These are phyloP conservation scores for Phlebopus sp. DNA, from an alignment of 1,284 basidiomycete species.

Conservation along the genomic window DNA sequence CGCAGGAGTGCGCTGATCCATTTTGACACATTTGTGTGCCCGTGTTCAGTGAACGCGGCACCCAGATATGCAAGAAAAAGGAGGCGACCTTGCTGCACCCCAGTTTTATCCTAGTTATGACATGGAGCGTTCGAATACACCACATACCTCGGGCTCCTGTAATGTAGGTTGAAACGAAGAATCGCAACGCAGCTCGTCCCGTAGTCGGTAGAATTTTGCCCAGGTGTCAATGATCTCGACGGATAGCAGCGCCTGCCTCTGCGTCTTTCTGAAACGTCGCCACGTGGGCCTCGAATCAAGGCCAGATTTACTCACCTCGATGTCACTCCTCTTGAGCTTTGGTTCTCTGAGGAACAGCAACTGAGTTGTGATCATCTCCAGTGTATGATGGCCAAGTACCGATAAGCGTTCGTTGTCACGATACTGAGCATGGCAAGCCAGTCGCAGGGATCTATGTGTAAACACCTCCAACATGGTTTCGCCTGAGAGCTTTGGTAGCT, in stretches of 20 bases:
- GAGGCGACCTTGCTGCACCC: conserved; percentile 49
- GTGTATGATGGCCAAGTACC: conserved; percentile 48
- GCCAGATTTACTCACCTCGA: conserved; percentile 42
- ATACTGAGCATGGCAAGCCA: conserved; percentile 42
- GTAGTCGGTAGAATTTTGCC: conserved; percentile 55
- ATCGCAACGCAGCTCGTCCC: conserved; percentile 56
- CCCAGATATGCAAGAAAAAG: conserved; percentile 69
- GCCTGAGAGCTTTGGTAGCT: conserved; percentile 43
- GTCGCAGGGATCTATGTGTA: conserved; percentile 62
- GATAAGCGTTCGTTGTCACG: conserved; percentile 60
- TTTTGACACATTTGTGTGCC: conserved; percentile 46
- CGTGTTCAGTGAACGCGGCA: conserved; percentile 56
- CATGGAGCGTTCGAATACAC: conserved; percentile 12
- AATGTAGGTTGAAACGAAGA: conserved; percentile 41
- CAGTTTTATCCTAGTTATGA: conserved; percentile 15
- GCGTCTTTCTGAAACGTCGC: conserved; percentile 33
- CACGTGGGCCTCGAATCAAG: conserved; percentile 16
- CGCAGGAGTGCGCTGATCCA: conserved; percentile 60
- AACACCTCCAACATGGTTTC: conserved; percentile 63
- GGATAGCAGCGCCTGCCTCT: conserved; percentile 38
- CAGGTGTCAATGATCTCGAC: conserved; percentile 52
- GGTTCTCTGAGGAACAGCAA: conserved; percentile 55
- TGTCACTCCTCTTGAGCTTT: conserved; percentile 44
- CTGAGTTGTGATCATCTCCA: conserved; percentile 50
- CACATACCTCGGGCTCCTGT: conserved; percentile 46